Evolutionary conservation across 116 monocot species (phyloP).

Genomic region (Trichopus zeylanicus): DNA sequence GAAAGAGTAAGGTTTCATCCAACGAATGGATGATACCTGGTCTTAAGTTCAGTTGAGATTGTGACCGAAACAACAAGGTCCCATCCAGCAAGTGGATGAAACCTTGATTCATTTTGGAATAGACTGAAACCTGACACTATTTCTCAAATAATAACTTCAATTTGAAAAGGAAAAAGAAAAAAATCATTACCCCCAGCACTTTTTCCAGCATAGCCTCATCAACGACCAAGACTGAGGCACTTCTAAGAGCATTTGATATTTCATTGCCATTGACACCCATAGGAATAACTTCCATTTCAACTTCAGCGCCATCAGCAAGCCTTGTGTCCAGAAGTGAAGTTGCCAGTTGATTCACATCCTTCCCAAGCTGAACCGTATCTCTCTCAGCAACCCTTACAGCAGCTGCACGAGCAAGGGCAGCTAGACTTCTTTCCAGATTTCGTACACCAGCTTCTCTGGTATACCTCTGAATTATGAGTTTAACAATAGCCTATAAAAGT

Average conservation of each 20-base stretch:
- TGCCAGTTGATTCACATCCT: slow-evolving; percentile 48
- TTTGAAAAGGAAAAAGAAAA: slow-evolving; percentile 1
- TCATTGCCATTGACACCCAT: slow-evolving; percentile 62
- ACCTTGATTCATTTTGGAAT: too few relatives aligned
- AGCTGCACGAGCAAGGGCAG: slow-evolving; percentile 86
- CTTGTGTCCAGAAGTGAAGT: slow-evolving; percentile 60
- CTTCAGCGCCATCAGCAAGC: slow-evolving; percentile 76
- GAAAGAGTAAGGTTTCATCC: too few relatives aligned
- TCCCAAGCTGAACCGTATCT: slow-evolving; percentile 49
- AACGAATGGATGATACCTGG: too few relatives aligned
- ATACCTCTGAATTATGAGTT: slow-evolving; percentile 79
- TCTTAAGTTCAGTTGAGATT: too few relatives aligned
- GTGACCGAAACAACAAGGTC: too few relatives aligned
- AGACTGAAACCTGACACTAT: too few relatives aligned
- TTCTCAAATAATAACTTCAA: not conserved
- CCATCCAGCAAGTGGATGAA: too few relatives aligned
- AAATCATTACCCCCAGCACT: slow-evolving; percentile 81
- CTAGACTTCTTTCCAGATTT: slow-evolving; percentile 78
- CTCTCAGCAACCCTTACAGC: slow-evolving; percentile 88
- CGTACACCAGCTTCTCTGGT: slow-evolving; percentile 98
- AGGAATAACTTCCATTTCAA: slow-evolving; percentile 97
- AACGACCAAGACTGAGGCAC: slow-evolving; percentile 42
- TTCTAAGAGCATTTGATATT: slow-evolving; percentile 48
- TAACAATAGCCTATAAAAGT: slow-evolving; percentile 62
- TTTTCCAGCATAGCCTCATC: slow-evolving; percentile 89